Evolutionary conservation across 495 filamentous ascomycete species (phyloP).

Genomic region (Pyronema omphalodes): DNA sequence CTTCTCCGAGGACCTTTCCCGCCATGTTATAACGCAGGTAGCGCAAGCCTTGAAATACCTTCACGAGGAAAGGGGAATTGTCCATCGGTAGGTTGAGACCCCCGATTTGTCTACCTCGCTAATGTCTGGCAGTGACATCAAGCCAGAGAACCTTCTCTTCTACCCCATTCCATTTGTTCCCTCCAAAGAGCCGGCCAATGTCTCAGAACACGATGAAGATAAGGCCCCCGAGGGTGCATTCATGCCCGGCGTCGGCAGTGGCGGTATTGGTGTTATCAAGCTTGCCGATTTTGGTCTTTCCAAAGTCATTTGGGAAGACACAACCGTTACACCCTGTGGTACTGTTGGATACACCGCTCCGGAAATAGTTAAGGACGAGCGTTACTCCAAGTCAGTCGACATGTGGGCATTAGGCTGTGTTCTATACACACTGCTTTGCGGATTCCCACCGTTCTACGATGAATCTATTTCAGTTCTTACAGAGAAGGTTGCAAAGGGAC

Average conservation of each 20-base stretch:
- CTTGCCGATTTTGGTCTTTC: conserved; percentile 95
- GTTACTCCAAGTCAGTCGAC: conserved; percentile 95
- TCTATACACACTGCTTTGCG: conserved; percentile 87
- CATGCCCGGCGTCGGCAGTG: conserved; percentile 60
- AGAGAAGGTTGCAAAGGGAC: conserved; percentile 89
- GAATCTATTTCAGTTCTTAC: conserved; percentile 94
- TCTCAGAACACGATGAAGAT: conserved; percentile 75
- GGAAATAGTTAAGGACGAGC: conserved; percentile 96
- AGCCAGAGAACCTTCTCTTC: conserved; percentile 93
- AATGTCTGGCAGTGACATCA: conserved; percentile 59
- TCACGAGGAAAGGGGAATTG: conserved; percentile 85
- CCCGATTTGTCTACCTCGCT: conserved; percentile 10
- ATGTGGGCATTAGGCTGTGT: conserved; percentile 99
- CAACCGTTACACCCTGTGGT: conserved; percentile 98
- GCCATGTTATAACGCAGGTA: conserved; percentile 87
- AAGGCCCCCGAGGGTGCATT: conserved; percentile 97
- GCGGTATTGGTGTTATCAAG: conserved; percentile 88
- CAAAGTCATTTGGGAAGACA: conserved; percentile 93
- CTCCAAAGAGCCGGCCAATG: conserved; percentile 58
- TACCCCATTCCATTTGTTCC: conserved; percentile 68
- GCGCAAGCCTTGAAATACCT: conserved; percentile 85
- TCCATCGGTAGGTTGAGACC: conserved; percentile 62
- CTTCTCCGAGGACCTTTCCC: conserved; percentile 86
- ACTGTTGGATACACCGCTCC: conserved; percentile 98
- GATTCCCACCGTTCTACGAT: conserved; percentile 97